Base-by-base conservation (phyloP, 768 basidiomycete species). In the Stropharia rugosoannulata region DNA sequence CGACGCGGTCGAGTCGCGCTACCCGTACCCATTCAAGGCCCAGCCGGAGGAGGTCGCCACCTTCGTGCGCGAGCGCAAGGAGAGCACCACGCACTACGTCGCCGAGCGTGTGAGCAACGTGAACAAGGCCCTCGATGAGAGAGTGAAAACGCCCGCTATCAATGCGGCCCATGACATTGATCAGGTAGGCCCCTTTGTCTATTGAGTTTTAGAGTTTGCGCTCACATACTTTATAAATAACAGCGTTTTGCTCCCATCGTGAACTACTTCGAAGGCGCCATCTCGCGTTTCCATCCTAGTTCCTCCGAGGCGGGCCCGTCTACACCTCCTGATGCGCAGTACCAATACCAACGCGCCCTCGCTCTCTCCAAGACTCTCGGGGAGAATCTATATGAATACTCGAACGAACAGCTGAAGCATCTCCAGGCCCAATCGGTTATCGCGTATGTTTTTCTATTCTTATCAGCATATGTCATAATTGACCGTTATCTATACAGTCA, bases 261-360 rank as follows among this genome's bases (percentile, higher is more conserved):
- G 35, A 82, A 92, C 65, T 85, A 83, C 62, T 74, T 92, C 52
- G 84, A 87, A 67, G 75, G 73, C 18, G 81, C 83, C 10, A 79
- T 87, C 46, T 67, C 70, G 19, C 74, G 71, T 16, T 68, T 80
- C 51, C 80, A 81, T 67, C 9, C 29, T 32, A 10, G 29, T 7
- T 74, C 70, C 44, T 72, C 75, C 44, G 80, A 83, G 46, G 77
- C 79, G 35, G 75, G 75, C 15, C 67, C 76, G 6, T 73, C 81
- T 29, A 73, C 74, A 5, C 72, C 80, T 10, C 74, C 78, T 10
- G 80, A 85, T 60, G 73, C 79, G 43, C 81, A 88, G 67, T 89
- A 83, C 62, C 91, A 93, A 71, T 89, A 90, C 64, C 88, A 90
- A 66, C 89, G 90, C 45, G 89, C 81, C 44, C 75, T 82, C 58